These are phyloP conservation scores for Acorus calamus DNA, from an alignment of 106 monocot genomes.

Conservation along the genomic window DNA sequence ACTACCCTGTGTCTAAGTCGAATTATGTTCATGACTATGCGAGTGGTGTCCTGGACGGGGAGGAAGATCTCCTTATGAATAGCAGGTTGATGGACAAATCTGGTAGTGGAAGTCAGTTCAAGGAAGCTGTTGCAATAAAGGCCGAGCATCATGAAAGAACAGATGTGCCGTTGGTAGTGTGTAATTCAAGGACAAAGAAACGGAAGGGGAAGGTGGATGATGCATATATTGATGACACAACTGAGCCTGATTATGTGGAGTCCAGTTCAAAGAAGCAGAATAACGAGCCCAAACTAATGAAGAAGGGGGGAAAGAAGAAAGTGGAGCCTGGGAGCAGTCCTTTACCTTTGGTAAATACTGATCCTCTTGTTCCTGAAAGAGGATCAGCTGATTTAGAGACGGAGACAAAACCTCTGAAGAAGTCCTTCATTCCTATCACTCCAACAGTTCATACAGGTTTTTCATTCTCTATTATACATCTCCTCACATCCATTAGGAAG, in stretches of 20 bases:
- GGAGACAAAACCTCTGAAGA: slow-evolving; percentile 38
- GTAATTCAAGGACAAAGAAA: slow-evolving; percentile 45
- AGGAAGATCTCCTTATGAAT: slow-evolving; percentile 20
- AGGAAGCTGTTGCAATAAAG: slow-evolving; percentile 10
- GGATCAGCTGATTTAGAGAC: slow-evolving; percentile 23
- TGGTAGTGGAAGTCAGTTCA: slow-evolving; percentile 9
- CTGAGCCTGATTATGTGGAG: slow-evolving; percentile 19
- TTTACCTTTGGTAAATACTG: slow-evolving; percentile 11
- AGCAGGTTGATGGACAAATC: slow-evolving; percentile 11
- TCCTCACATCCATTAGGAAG: slow-evolving; percentile 73
- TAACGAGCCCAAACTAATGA: slow-evolving; percentile 26
- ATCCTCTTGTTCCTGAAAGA: slow-evolving; percentile 19
- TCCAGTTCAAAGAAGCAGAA: slow-evolving; percentile 27
- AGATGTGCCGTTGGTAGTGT: slow-evolving; percentile 21
- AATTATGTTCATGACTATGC: slow-evolving; percentile 20
- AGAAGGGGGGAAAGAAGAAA: slow-evolving; percentile 67
- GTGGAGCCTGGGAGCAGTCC: slow-evolving; percentile 12
- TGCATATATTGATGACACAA: slow-evolving; percentile 13
- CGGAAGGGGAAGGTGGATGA: slow-evolving; percentile 33
- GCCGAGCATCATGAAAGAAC: slow-evolving; percentile 19
- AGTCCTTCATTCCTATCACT: slow-evolving; percentile 61
- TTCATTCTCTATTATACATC: slow-evolving; percentile 95
- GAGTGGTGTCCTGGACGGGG: slow-evolving; percentile 15
- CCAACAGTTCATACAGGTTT: slow-evolving; percentile 86
- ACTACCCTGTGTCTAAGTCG: slow-evolving; percentile 10